These are phyloP conservation scores for Podosphaera leucotricha DNA, from an alignment of 2,329 filamentous ascomycete genomes.

Conservation along the genomic window DNA sequence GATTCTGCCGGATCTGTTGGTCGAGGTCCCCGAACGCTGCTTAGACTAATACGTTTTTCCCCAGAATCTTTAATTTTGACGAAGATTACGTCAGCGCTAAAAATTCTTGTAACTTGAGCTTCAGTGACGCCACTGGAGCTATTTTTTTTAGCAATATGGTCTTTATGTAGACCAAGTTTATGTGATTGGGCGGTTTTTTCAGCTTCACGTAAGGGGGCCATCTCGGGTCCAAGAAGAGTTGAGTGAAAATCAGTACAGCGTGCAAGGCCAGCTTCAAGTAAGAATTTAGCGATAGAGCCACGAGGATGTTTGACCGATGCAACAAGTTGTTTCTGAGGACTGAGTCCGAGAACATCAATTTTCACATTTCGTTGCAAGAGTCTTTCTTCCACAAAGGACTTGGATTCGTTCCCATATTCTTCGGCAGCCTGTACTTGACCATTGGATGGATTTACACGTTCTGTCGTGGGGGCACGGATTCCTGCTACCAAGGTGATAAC, in stretches of 20 bases:
- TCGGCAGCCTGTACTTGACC: conserved; percentile 57
- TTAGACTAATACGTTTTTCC: conserved; percentile 79
- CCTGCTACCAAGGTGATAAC: conserved; percentile 77
- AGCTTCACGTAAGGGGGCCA: conserved; percentile 63
- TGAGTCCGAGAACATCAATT: conserved; percentile 63
- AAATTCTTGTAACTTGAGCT: conserved; percentile 61
- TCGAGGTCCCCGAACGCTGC: conserved; percentile 85
- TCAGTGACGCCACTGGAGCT: conserved; percentile 43
- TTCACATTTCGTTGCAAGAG: conserved; percentile 70
- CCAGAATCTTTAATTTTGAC: conserved; percentile 62
- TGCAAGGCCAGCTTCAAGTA: conserved; percentile 73
- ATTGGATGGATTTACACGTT: conserved; percentile 51
- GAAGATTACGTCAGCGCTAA: conserved; percentile 74
- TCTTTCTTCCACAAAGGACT: conserved; percentile 64
- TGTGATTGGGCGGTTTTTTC: conserved; percentile 65
- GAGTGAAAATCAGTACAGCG: conserved; percentile 92
- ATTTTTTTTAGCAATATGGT: conserved; percentile 46
- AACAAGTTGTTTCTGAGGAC: conserved; percentile 78
- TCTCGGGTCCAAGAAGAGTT: conserved; percentile 68
- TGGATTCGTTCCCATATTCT: conserved; percentile 72
- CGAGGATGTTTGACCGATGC: conserved; percentile 61
- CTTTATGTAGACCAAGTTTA: conserved; percentile 59
- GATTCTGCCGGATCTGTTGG: conserved; percentile 65
- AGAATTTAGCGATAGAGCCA: conserved; percentile 78
- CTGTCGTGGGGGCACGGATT: conserved; percentile 71